Base-by-base conservation (phyloP, 441 rosid species). In the Gossypium gossypioides region DNA sequence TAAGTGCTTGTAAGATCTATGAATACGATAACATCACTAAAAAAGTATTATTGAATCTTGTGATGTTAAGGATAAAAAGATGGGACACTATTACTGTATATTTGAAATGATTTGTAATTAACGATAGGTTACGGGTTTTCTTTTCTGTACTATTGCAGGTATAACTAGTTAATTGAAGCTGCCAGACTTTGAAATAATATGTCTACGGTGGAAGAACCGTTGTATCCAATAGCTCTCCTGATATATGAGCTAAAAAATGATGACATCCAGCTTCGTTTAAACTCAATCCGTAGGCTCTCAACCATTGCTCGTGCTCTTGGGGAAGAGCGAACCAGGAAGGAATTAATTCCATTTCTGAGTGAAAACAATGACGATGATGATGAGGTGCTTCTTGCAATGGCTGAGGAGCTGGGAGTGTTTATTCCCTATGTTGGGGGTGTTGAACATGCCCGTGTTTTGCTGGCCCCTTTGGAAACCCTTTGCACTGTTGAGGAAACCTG, bases 341-440 rank as follows among this genome's bases (percentile, higher is more conserved):
- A 91, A 76, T 75, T 93, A 76, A 86, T 93, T 40, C 98, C 97
- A 0, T 93, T 93, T 79, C 82, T 91, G 19, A 84, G 92, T 13
- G 98, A 91, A 79, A 93, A 87, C 82, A 91, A 93, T 66, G 97
- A 93, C 2, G 97, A 93, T n/a, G 97, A 91, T 19, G 96, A 93
- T 34, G 98, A 91, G 80, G 94, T 93, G 34, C 90, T 90, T 74
- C 88, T 90, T 55, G 97, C 95, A 0, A 83, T 90, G 89, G 91
- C 98, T 0, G 97, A 91, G 71, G 98, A 93, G 74, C 44, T 93
- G 80, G 97, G 97, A 7, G 95, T 84, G 34, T 93, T 93, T 77
- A 84, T 91, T 71, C 97, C 96, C 2, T 90, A 85, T 66, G 93
- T 91, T 3, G 96, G 97, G 9, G 98, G 98, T 9, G 86, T 87